Evolutionary conservation across 768 basidiomycete species (phyloP).

Genomic region (Termitomyces sp.): DNA sequence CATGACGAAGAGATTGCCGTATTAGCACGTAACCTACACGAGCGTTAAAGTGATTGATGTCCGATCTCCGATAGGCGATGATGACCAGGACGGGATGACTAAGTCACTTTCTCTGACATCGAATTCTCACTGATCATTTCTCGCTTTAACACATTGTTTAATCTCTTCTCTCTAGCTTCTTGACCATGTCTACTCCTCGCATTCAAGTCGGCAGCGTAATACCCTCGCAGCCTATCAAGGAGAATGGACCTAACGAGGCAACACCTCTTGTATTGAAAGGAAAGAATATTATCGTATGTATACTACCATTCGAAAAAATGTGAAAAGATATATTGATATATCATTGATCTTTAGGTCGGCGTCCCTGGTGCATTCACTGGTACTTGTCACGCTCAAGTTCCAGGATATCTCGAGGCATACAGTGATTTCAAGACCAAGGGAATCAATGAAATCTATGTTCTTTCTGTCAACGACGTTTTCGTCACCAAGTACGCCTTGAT

Average conservation of each 20-base stretch:
- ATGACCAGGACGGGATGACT: neutral
- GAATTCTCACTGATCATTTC: neutral
- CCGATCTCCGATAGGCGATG: neutral
- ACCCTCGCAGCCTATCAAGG: constrained; percentile 50
- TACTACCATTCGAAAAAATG: neutral
- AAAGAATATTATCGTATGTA: constrained; percentile 58
- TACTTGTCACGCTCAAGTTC: constrained; percentile 59
- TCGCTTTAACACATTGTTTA: neutral
- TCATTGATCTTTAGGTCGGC: constrained; percentile 40
- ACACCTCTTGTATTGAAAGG: constrained; percentile 43
- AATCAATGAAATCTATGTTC: constrained; percentile 61
- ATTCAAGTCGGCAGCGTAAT: constrained; percentile 43
- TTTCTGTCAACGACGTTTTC: constrained; percentile 78
- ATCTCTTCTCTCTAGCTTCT: neutral
- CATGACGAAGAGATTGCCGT: no score
- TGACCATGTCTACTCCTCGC: constrained; percentile 20
- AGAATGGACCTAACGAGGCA: constrained; percentile 41
- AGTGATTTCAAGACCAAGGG: constrained; percentile 75
- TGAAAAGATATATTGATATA: neutral
- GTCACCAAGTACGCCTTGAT: constrained; percentile 44
- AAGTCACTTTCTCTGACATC: no score
- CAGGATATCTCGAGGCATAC: constrained; percentile 58
- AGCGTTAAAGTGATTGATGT: neutral
- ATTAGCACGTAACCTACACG: no score
- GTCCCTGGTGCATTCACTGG: constrained; percentile 78